Base-by-base conservation (phyloP, 2,329 filamentous ascomycete species). In the Chalara sp. region DNA sequence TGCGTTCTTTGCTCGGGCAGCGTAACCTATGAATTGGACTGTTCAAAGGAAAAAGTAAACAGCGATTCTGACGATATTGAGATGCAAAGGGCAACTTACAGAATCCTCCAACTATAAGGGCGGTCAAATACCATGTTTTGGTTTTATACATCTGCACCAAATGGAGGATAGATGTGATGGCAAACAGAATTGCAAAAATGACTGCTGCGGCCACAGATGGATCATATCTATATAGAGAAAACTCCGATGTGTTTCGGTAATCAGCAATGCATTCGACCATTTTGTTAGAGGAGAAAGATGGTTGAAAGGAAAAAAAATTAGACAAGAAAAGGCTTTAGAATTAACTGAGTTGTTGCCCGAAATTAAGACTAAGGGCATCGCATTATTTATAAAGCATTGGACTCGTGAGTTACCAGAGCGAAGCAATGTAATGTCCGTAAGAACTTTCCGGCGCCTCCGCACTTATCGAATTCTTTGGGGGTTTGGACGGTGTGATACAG, bases 11-110 rank as follows among this genome's bases (percentile, higher is more conserved):
- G 44, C 47, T 11, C 65, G 62, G 6, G 56, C 63, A 31, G 53
- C 52, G 48, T 68, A 70, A 8, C 68, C 68, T 7, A 70, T 59
- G 2, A 64, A 55, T 46, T 72, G 61, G 49, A 74, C 70, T 62
- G 62, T 32, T 12, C 11, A 32, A 40, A 31, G 46, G n/a, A 50
- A 35, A 31, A 21, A 29, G 12, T 43, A 43, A 21, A 10, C 2
- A 8, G 29, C 41, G 5, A 33, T 21, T n/a, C 13, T 31, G 13
- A 10, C 13, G 21, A 29, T n/a, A 10, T n/a, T 8, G 30, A 31
- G 41, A 11, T 11, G 39, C n/a, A 10, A 13, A 12, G 29, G 30
- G 32, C 6, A 5, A 54, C 61, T 53, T 39, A 63, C 61, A 63
- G 31, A 58, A 48, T 13, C 58, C 59, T 37, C 61, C 61, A 31